Percentiles rank a stretch among this genome's conserved stretches.
Conservation (phyloP, 768 basidiomycete species). For the Tricholoma matsutake region DNA sequence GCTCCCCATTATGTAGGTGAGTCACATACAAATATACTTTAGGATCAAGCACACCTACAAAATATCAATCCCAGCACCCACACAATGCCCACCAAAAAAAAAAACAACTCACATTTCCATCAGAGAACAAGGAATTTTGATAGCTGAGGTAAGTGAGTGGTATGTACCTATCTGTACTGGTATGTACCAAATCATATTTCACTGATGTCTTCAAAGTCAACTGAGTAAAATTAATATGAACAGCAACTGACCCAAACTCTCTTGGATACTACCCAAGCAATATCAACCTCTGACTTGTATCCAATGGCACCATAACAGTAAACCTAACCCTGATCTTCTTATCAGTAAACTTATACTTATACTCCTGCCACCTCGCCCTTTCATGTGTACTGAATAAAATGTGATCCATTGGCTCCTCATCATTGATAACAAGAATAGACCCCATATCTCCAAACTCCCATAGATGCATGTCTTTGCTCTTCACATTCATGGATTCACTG, state of each 20-base stretch:
- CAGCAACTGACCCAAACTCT: slow-evolving; percentile 50
- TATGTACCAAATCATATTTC: too few species aligned
- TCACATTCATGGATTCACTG: slow-evolving; percentile 95
- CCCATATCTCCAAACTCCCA: slow-evolving; percentile 99
- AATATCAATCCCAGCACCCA: background rate
- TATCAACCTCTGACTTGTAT: slow-evolving; percentile 90
- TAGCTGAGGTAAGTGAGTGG: too few species aligned
- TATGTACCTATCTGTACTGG: too few species aligned
- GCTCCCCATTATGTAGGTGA: too few species aligned
- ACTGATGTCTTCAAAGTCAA: slow-evolving; percentile 65
- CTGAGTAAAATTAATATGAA: slow-evolving; percentile 87
- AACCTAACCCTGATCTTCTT: slow-evolving; percentile 66
- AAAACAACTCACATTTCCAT: slow-evolving; percentile 65
- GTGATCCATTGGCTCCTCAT: slow-evolving; percentile 89
- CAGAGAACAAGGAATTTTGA: too few species aligned
- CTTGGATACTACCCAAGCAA: slow-evolving; percentile 65
- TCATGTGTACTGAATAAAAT: slow-evolving; percentile 89
- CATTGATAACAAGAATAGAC: slow-evolving; percentile 90
- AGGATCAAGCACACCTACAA: slow-evolving; percentile 60
- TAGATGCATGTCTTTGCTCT: slow-evolving; percentile 92
- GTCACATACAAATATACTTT: too few species aligned
- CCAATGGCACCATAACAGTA: slow-evolving; percentile 85
- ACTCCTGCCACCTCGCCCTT: slow-evolving; percentile 84
- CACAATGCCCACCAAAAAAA: too few species aligned
- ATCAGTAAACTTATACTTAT: slow-evolving; percentile 72